phyloP scores from a whole-genome alignment of 306 rosid species.

The Rosa multiflora region DNA sequence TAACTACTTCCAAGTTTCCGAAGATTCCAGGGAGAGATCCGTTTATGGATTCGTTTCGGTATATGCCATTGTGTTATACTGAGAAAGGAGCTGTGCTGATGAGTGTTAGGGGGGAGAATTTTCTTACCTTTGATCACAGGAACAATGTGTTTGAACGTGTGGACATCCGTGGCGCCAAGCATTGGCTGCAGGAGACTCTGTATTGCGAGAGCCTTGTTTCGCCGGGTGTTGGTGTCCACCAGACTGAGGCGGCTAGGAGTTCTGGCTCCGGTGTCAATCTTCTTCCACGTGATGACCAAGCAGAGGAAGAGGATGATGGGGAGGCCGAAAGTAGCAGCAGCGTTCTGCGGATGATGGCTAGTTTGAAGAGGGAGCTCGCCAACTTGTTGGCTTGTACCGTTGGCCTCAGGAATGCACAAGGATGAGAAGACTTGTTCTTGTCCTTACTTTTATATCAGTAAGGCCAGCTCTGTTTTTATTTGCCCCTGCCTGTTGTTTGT shows the following conservation, averaged over 20 bases:
- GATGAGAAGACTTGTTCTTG: not conserved
- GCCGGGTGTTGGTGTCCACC: slow-evolving; percentile 16
- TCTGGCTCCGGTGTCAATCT: not conserved
- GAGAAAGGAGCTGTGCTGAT: slow-evolving; percentile 33
- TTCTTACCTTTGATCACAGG: slow-evolving; percentile 27
- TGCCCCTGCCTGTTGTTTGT: not conserved
- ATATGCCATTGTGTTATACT: slow-evolving; percentile 38
- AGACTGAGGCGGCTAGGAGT: not conserved
- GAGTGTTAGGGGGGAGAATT: slow-evolving; percentile 35
- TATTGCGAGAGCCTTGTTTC: slow-evolving; percentile 43
- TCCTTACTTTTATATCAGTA: not conserved
- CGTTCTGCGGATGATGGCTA: not conserved
- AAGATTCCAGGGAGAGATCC: slow-evolving; percentile 10
- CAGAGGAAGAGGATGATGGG: not conserved
- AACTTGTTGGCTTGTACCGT: slow-evolving; percentile 8
- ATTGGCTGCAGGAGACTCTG: slow-evolving; percentile 40
- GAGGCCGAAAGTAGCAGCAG: not conserved
- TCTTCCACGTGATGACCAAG: not conserved
- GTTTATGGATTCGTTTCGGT: slow-evolving; percentile 11
- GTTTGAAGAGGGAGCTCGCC: slow-evolving; percentile 21
- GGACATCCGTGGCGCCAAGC: slow-evolving; percentile 22
- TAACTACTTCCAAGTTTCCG: slow-evolving; percentile 19
- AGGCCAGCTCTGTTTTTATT: not conserved
- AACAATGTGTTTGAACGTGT: slow-evolving; percentile 14
- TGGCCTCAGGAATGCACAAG: slow-evolving; percentile 1